Evolutionary conservation across 2,329 filamentous ascomycete genomes (phyloP).

Genomic region (Epichloe sylvatica): DNA sequence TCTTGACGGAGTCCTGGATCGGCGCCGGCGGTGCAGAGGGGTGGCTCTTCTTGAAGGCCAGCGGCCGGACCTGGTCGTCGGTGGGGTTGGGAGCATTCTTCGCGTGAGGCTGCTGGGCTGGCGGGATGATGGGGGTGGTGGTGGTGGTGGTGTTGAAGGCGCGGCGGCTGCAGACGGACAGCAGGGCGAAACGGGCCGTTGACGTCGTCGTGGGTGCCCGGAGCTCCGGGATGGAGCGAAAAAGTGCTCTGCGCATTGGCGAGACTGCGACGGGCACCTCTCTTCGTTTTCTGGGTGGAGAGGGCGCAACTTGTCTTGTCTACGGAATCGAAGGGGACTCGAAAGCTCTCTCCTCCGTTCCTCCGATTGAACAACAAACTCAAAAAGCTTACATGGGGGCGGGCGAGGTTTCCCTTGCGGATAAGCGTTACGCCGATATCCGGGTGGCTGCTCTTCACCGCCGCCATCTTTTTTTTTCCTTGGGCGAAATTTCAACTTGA

Average conservation of each 20-base stretch:
- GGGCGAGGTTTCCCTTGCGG: too few relatives aligned
- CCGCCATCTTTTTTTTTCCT: neutral
- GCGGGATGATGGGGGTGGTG: conserved; percentile 37
- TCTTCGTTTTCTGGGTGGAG: neutral
- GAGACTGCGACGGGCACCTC: conserved; percentile 7
- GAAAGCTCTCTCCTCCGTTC: too few relatives aligned
- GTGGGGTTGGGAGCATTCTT: conserved; percentile 27
- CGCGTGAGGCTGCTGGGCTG: conserved; percentile 17
- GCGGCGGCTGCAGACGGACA: conserved; percentile 18
- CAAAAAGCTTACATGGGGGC: too few relatives aligned
- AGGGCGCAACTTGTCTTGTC: conserved; percentile 1
- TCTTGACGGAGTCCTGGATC: conserved; percentile 41
- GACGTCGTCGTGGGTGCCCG: conserved; percentile 24
- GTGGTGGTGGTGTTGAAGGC: conserved; percentile 32
- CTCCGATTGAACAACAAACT: too few relatives aligned
- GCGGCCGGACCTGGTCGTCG: conserved; percentile 17
- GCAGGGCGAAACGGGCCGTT: conserved; percentile 11
- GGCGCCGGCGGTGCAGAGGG: conserved; percentile 18
- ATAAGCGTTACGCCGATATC: too few relatives aligned
- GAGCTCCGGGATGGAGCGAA: conserved; percentile 50
- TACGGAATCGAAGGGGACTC: neutral
- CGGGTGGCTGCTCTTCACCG: neutral
- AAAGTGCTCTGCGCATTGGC: conserved; percentile 46
- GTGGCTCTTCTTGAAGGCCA: conserved; percentile 28
- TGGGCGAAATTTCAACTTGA: conserved; percentile 7